These are phyloP conservation scores for Lophiostoma macrostomum DNA, from an alignment of 495 filamentous ascomycete genomes.

Conservation along the genomic window DNA sequence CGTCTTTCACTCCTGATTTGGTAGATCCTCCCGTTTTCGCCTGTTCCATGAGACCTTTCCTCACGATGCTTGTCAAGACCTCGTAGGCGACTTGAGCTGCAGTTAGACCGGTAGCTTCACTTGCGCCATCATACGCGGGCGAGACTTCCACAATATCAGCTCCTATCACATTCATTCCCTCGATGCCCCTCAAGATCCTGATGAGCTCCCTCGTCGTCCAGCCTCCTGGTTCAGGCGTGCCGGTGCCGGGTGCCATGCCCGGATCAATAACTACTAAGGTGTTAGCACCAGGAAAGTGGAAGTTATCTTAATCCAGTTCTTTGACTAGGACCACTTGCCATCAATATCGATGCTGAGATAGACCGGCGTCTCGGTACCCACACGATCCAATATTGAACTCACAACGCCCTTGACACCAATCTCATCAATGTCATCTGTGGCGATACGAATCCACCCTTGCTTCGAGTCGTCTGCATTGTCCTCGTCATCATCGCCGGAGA, in stretches of 20 bases:
- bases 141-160: slow-evolving; percentile 55
- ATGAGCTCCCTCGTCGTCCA: slow-evolving; percentile 54
- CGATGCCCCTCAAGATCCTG: slow-evolving; percentile 48
- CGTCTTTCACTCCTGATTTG: too few species aligned
- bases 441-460: slow-evolving; percentile 46
- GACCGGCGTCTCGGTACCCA: slow-evolving; percentile 44
- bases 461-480: slow-evolving; percentile 62
- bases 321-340: too few species aligned
- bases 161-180: slow-evolving; percentile 48
- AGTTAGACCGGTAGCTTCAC: slow-evolving; percentile 48
- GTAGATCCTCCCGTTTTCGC: slow-evolving; percentile 28
- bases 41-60: slow-evolving; percentile 39
- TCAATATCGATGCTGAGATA: slow-evolving; percentile 52
- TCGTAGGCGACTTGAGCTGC: slow-evolving; percentile 51
- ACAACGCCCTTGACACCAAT: slow-evolving; percentile 47
- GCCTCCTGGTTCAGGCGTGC: slow-evolving; percentile 53
- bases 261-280: slow-evolving; percentile 56
- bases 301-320: too few species aligned
- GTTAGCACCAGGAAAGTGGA: too few species aligned
- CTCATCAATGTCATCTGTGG: slow-evolving; percentile 51
- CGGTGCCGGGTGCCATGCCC: slow-evolving; percentile 52
- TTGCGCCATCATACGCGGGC: slow-evolving; percentile 51
- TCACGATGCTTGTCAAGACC: slow-evolving; percentile 45
- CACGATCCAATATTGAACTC: slow-evolving; percentile 44
- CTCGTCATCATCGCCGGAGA: slow-evolving; percentile 61